Base-by-base conservation (phyloP, 2,329 filamentous ascomycete genomes). In the Corynespora cassiicola region DNA sequence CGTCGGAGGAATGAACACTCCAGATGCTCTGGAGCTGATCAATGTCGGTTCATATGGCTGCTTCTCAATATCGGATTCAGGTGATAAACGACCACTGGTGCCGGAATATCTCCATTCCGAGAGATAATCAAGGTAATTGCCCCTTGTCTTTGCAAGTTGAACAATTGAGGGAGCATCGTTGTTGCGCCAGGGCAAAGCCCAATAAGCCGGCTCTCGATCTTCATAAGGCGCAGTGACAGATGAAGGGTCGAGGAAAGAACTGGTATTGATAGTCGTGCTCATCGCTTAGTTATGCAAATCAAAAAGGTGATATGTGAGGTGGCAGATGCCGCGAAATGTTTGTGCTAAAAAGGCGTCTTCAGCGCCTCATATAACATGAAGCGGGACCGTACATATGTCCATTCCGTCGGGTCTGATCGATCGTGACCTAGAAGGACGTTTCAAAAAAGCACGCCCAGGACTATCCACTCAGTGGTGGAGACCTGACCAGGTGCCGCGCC, bases 121-220 rank as follows among this genome's bases (percentile, higher is more conserved):
- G 16, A 25, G 24, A 11, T 26, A 18, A 11, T 37, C 38, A 15
- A 38, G 24, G 8, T 14, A 11, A 3, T 19, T 9, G 4, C 33
- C 32, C 31, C 27, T 17, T n/a, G 29, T 31, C 18, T 46, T 22
- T 6, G 42, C 42, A 10, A 46, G 38, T 21, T 38, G 28, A 16
- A 39, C 24, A 4, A 46, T 28, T 5, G 42, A 34, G 3, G 42
- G 34, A 11, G 28, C 32, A 5, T 17, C 17, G n/a, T 19, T 28
- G 11, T n/a, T n/a, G n/a, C n/a, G 19, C 28, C 28, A 32, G 14
- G 36, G 18, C 7, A 15, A 20, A 15, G 7, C 8, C 20, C 15
- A 22, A 12, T 24, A 10, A 15, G 4, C 26, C n/a, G 27, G 3
- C 20, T 25, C 17, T 7, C 7, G 6, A 8, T 31, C 11, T n/a